phyloP scores from a whole-genome alignment of 768 basidiomycete genomes.

The Podaxis mareebaensis region DNA sequence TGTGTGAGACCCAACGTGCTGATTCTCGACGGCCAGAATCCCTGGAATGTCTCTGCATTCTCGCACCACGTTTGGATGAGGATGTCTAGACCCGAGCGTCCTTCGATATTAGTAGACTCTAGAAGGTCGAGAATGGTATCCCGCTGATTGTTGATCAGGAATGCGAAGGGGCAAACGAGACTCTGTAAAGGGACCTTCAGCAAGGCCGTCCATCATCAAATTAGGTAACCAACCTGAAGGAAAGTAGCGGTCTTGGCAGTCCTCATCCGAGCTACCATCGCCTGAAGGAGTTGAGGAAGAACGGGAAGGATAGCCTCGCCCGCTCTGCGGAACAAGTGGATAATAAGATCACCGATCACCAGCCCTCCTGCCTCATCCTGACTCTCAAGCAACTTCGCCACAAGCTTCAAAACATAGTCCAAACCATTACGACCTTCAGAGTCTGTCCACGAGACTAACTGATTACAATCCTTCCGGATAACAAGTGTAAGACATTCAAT shows the following conservation, averaged over 20 bases:
- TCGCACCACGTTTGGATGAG: conserved; percentile 95
- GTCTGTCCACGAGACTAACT: conserved; percentile 78
- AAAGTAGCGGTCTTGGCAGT: conserved; percentile 90
- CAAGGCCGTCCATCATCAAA: background rate
- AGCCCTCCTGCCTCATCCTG: conserved; percentile 92
- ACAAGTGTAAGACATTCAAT: conserved; percentile 79
- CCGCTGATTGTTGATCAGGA: conserved; percentile 85
- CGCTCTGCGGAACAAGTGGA: conserved; percentile 85
- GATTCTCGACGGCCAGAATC: conserved; percentile 89
- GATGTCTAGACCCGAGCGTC: conserved; percentile 74
- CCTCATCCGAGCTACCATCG: conserved; percentile 79
- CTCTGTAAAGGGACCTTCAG: conserved; percentile 48
- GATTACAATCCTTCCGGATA: conserved; percentile 84
- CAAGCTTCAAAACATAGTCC: conserved; percentile 68
- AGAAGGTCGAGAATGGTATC: conserved; percentile 78
- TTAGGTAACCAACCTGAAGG: conserved; percentile 60
- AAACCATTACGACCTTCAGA: conserved; percentile 71
- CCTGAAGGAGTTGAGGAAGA: conserved; percentile 82
- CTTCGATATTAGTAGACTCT: conserved; percentile 62
- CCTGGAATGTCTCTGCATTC: conserved; percentile 91
- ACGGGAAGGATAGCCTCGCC: conserved; percentile 81
- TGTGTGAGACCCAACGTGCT: conserved; percentile 81
- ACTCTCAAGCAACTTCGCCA: conserved; percentile 74
- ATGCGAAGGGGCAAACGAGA: conserved; percentile 90
- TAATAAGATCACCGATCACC: conserved; percentile 91